Base-by-base conservation (phyloP, 192 early-diverging fungal species). In the Kappamyces sp. region DNA sequence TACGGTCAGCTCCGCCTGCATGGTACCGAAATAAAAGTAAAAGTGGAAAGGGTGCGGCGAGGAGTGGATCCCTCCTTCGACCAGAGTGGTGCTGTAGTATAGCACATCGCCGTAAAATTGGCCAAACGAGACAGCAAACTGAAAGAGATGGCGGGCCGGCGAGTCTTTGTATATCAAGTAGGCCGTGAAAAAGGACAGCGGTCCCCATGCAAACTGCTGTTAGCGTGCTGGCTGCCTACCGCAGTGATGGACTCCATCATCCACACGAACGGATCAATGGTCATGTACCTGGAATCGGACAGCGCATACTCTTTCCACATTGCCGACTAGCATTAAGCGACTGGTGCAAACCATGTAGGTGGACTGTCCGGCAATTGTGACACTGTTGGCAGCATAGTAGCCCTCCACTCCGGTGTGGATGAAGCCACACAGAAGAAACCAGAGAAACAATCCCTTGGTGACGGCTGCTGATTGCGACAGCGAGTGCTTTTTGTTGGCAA, bases 241-340 rank as follows among this genome's bases (percentile, higher is more conserved):
- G 86, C 86, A 30, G 94, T 97, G 48, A 94, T 85, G 14, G 76
- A 74, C 73, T 97, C 94, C 81, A 94, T 86, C 60, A 86, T 78
- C 29, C 88, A 65, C 2, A 93, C 86, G 57, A 91, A 88, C 5
- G 85, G 73, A 53, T 97, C 94, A 46, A 75, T 77, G 31, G 78
- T 76, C 77, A 94, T 71, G 67, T 97, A 97, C 38, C 91, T 72
- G 15, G 91, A 93, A 68, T 97, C 94, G 38, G 82, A 80, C 57
- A 83, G 73, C 1, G 90, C 65, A 71, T 97, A 97, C 70, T 97
- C 91, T 75, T 91, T 91, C 89, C 90, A 97, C 55, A 91, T 57
- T 41, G 92, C 80, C 4, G 78, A 22, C 22, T 22, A 22, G 22
- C 22, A 22, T 22, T 22, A 22, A 22, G 22, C 22, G 22, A 22